Evolutionary conservation across 345 rosid genomes (phyloP).

Genomic region (Eucalyptus sp.): DNA sequence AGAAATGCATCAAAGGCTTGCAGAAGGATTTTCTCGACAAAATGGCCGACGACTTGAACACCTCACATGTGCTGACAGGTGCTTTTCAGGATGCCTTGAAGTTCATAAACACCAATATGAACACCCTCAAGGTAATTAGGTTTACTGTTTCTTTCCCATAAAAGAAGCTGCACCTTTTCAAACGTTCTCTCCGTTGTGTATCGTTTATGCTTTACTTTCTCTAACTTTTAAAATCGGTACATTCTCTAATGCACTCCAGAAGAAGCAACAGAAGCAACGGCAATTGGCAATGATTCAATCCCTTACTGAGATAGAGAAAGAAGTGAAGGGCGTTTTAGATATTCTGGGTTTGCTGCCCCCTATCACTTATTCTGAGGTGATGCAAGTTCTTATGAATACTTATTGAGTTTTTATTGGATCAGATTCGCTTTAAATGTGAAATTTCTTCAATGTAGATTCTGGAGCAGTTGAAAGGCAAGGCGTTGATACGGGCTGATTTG

Average conservation of each 20-base stretch:
- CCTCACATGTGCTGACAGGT: conserved; percentile 69
- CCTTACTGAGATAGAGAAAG: conserved; percentile 42
- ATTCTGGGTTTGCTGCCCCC: conserved; percentile 54
- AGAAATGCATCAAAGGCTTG: conserved; percentile 39
- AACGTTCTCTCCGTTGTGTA: neutral
- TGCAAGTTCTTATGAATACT: neutral
- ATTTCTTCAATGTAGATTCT: conserved; percentile 20
- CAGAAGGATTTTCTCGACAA: conserved; percentile 47
- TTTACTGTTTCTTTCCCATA: neutral
- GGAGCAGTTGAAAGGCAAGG: conserved; percentile 51
- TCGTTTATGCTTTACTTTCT: neutral
- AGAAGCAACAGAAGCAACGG: conserved; percentile 61
- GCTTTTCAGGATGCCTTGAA: conserved; percentile 81
- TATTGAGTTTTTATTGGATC: neutral
- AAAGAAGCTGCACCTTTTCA: neutral
- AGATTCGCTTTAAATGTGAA: neutral
- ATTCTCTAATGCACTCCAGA: conserved; percentile 25
- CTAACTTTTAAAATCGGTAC: neutral
- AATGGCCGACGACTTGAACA: conserved; percentile 76
- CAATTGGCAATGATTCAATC: conserved; percentile 40
- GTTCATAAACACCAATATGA: conserved; percentile 46
- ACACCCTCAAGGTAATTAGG: conserved; percentile 45
- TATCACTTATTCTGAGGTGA: conserved; percentile 43
- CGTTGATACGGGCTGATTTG: conserved; percentile 53
- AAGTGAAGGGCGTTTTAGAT: conserved; percentile 41